A percentile compares a stretch with the other conserved stretches of the same genome.
Conservation (phyloP, 2,329 filamentous ascomycete species). For the Hypoxylon sp. region DNA sequence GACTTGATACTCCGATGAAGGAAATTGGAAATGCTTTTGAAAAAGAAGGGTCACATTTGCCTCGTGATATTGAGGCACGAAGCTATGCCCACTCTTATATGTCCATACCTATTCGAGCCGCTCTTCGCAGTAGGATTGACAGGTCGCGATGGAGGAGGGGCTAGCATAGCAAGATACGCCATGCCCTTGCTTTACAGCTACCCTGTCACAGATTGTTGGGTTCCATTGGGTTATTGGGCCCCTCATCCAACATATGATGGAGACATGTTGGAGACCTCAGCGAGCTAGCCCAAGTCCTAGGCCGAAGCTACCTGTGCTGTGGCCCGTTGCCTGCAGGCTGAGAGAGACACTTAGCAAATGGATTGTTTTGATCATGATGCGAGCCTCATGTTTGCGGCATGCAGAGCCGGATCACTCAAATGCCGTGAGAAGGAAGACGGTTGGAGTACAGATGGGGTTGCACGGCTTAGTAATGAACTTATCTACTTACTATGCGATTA, state of each 20-base stretch:
- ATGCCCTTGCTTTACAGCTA: not conserved
- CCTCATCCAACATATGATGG: constrained; percentile 1
- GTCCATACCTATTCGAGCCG: constrained; percentile 7
- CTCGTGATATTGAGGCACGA: not conserved
- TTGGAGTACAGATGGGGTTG: not conserved
- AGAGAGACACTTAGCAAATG: no score
- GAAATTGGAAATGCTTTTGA: not conserved
- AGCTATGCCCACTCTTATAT: constrained; percentile 8
- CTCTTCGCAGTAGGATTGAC: not conserved
- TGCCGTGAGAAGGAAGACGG: not conserved
- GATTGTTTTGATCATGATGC: no score
- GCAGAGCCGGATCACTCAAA: no score
- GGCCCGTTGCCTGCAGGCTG: not conserved
- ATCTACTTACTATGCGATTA: not conserved
- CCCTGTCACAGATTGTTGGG: not conserved
- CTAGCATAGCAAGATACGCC: not conserved
- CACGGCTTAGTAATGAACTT: not conserved
- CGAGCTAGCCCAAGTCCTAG: no score
- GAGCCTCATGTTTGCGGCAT: no score
- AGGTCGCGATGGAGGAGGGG: not conserved
- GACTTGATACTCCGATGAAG: not conserved
- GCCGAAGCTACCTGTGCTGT: no score
- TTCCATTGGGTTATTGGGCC: not conserved
- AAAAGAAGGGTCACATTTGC: constrained; percentile 2
- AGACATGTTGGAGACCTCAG: no score